Base-by-base conservation (phyloP, 2,329 filamentous ascomycete species). In the Xylaria sp. region DNA sequence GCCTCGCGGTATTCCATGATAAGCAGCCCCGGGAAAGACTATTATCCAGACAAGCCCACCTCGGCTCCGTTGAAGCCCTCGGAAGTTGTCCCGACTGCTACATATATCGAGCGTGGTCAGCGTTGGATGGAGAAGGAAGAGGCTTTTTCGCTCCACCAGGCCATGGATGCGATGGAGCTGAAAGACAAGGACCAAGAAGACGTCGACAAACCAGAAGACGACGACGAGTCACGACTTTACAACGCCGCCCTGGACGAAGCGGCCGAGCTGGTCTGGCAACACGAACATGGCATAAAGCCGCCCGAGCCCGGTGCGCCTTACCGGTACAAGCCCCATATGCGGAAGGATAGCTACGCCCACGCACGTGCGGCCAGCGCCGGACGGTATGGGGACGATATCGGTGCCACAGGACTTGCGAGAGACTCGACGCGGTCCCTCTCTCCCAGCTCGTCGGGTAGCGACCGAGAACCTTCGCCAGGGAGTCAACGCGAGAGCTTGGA, bases 81-180 rank as follows among this genome's bases (percentile, higher is more conserved):
- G 2, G 79, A 85, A 46, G 79, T 88, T 44, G 84, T 88, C 16
- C 83, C 85, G 6, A 89, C 80, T 55, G 78, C 84, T 40, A 84
- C 82, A 7, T 92, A 92, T 69, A 86, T 90, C 51, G 89, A 92
- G 70, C 82, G 85, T 52, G 88, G 87, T 17, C 83, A 86, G 66
- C 78, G 89, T 63, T 91, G 88, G 87, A 89, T 90, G 83, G 89
- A 92, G 70, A 90, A 89, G 69, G 88, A 91, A 66, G 89, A 92
- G 71, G 87, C 84, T 3, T 80, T 81, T 34, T 88, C 88, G 18
- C 72, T 92, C 54, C 82, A 87, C 17, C 80, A 85, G 56, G 89
- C 89, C 9, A 84, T 92, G 78, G 84, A 91, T 61, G 86, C 90
- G 63, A 83, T 92, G 80, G 83, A 89, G 54, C 59, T 89, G 40